Evolutionary conservation across 306 rosid genomes (phyloP).

Genomic region (Ceratonia siliqua): DNA sequence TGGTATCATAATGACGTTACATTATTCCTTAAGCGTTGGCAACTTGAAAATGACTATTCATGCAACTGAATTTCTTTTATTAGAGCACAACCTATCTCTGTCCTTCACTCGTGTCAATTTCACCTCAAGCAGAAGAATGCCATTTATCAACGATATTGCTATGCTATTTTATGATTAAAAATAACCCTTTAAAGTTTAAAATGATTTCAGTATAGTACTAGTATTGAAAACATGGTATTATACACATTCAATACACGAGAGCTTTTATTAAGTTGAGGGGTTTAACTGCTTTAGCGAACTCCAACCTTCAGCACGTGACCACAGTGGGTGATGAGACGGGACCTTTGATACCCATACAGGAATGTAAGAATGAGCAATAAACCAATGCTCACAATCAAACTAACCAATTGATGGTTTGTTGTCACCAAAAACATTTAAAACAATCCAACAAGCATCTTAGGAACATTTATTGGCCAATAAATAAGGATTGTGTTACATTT

Average conservation of each 20-base stretch:
- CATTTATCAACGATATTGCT: background rate
- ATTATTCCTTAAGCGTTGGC: too few relatives aligned
- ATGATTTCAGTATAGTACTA: background rate
- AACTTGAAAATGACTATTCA: background rate
- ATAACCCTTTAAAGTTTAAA: background rate
- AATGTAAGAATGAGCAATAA: background rate
- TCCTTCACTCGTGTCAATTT: background rate
- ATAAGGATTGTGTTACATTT: background rate
- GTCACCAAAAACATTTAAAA: conserved; percentile 19
- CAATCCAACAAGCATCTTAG: conserved; percentile 7
- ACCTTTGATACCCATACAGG: conserved; percentile 5
- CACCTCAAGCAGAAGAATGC: background rate
- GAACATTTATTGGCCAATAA: conserved; percentile 1
- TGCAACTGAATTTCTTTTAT: background rate
- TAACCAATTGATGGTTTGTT: conserved; percentile 8
- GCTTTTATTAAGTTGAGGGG: background rate
- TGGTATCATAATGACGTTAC: too few relatives aligned
- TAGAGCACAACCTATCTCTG: too few relatives aligned
- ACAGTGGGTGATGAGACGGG: background rate
- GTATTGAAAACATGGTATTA: background rate
- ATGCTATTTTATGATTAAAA: background rate
- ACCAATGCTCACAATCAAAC: background rate
- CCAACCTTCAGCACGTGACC: background rate
- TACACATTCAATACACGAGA: background rate
- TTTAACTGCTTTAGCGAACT: conserved; percentile 1